A percentile compares a stretch with the other conserved stretches of the same genome.
Evolutionary conservation across 805 yeast genomes (phyloP).

Genomic region (Saccharomycopsis amapae): DNA sequence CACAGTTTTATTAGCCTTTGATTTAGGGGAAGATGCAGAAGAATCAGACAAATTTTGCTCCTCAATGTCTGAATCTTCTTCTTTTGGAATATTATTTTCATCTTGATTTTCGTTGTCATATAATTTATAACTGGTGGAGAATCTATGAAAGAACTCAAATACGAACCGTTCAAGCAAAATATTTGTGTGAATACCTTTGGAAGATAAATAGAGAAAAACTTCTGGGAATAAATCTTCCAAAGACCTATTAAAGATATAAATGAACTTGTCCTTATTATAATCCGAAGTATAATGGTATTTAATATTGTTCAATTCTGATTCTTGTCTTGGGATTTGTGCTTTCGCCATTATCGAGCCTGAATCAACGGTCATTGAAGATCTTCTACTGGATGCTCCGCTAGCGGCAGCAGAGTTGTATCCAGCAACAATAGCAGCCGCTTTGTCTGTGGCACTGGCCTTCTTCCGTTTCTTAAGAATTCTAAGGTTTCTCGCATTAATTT

Average conservation of each 20-base stretch:
- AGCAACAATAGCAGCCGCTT: neutral
- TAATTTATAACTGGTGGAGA: constrained; percentile 14
- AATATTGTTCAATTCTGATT: constrained; percentile 12
- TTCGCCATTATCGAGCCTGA: constrained; percentile 3
- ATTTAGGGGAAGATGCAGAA: neutral
- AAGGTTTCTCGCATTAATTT: constrained; percentile 17
- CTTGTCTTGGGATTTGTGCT: constrained; percentile 1
- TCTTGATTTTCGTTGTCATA: constrained; percentile 16
- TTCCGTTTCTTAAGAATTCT: constrained; percentile 11
- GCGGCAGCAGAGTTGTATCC: neutral
- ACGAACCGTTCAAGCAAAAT: constrained; percentile 17
- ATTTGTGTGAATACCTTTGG: constrained; percentile 20
- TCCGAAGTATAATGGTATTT: constrained; percentile 16
- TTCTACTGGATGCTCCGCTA: constrained; percentile 9
- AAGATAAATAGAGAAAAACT: constrained; percentile 17
- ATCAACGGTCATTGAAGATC: constrained; percentile 17
- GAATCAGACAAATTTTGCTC: constrained; percentile 1
- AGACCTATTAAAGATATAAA: constrained; percentile 20
- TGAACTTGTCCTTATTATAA: constrained; percentile 16
- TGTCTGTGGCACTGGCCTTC: neutral
- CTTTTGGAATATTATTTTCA: constrained; percentile 8
- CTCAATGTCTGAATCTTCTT: neutral
- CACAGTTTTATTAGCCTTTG: neutral
- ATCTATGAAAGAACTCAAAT: constrained; percentile 20
- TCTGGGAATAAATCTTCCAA: constrained; percentile 22